phyloP scores from a whole-genome alignment of 306 rosid genomes.

The Cucumis sativus region Cucumber_9930_V3 NC_026659.2:2552501-2553000 shows the following conservation, averaged over 20 bases:
- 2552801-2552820: slow-evolving; percentile 71
- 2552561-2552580: slow-evolving; percentile 59
- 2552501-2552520: slow-evolving; percentile 47
- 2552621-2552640: slow-evolving; percentile 42
- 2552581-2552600: slow-evolving; percentile 80
- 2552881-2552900: slow-evolving; percentile 42
- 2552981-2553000: too few relatives aligned
- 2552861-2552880: slow-evolving; percentile 79
- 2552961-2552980: too few relatives aligned
- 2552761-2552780: slow-evolving; percentile 74
- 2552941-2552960: too few relatives aligned
- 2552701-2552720: too few relatives aligned
- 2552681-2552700: neutral
- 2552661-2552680: slow-evolving; percentile 3
- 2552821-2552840: slow-evolving; percentile 91
- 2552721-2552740: too few relatives aligned
- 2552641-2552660: slow-evolving; percentile 54
- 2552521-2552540: slow-evolving; percentile 65
- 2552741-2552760: slow-evolving; percentile 8
- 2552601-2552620: slow-evolving; percentile 46
- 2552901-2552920: neutral
- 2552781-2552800: slow-evolving; percentile 98
- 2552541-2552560: slow-evolving; percentile 64
- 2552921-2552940: too few relatives aligned
- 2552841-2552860: slow-evolving; percentile 75